Evolutionary conservation across 331 rosid species (phyloP), one percentile per base, ranked within the genome.

Genomic region (Quercus lobata): DNA sequence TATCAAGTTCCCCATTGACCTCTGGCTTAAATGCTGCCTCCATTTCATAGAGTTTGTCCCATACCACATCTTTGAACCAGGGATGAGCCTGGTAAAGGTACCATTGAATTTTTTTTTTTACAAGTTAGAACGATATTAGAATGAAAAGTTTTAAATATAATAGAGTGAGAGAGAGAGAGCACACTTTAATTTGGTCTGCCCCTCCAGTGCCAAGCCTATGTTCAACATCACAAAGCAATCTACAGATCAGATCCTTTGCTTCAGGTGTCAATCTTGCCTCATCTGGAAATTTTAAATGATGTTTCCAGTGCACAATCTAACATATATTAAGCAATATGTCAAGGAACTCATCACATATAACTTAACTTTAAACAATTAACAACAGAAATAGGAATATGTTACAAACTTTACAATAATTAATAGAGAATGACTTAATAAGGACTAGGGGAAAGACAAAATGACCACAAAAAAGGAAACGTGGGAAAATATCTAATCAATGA

Each of bases 231-330:
- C 99, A 96, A 46, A 96, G 92, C 90, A 96, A 83, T 85, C 91
- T 91, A 88, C 88, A 96, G 68, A 96, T 93, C 73, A 96, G 90
- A 89, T 96, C 99, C 86, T 96, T 96, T 52, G 97, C 99, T 87
- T 93, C 97, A 81, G 78, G 83, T 63, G 98, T 87, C 87, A 96
- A 80, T 83, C 82, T 90, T 73, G 92, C 84, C 69, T 93, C 99
- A 85, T 93, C 98, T 12, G 99, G 98, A 89, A 91, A 96, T 71
- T 85, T 90, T 78, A 96, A 84, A 80, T 96, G 97, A 82, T 88
- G 88, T 88, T 82, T 96, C 99, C 99, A 96, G 84, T 93, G 94
- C 89, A 96, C 99, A 89, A 96, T 96, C 99, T 96, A 90, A 71
- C 65, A 87, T 80, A 75, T 84, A 76, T 78, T 66, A 78, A 69